A percentile compares a stretch with the other conserved stretches of the same genome.
Evolutionary conservation across 176 grass and related monocot species (phyloP).

Genomic region (Eragrostis curvula): DNA sequence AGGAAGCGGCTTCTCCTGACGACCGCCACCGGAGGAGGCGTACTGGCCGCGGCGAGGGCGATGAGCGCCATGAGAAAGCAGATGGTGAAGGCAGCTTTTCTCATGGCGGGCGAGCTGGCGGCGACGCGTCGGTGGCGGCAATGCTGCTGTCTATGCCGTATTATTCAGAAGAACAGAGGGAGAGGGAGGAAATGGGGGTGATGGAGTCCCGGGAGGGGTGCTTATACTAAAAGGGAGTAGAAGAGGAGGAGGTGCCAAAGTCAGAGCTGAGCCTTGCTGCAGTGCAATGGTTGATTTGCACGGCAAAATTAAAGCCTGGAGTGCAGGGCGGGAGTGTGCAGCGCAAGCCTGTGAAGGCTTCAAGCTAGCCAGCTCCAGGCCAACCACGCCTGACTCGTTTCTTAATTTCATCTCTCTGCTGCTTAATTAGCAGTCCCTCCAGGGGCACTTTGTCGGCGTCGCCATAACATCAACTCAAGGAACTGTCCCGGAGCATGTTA

Average conservation of each 20-base stretch:
- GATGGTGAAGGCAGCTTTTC: slow-evolving; percentile 40
- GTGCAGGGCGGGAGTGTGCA: slow-evolving; percentile 57
- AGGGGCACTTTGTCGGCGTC: slow-evolving; percentile 42
- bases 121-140: neutral
- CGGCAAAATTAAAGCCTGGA: slow-evolving; percentile 69
- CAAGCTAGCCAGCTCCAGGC: slow-evolving; percentile 32
- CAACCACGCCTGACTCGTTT: neutral
- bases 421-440: neutral
- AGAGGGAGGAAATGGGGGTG: slow-evolving; percentile 28
- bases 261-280: no score
- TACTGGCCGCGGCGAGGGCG: no score
- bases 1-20: slow-evolving; percentile 61
- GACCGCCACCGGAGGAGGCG: no score
- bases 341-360: slow-evolving; percentile 33
- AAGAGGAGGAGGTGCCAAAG: neutral
- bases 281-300: slow-evolving; percentile 61
- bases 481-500: slow-evolving; percentile 17
- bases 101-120: slow-evolving; percentile 27
- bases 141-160: neutral
- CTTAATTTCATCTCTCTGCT: neutral
- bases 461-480: slow-evolving; percentile 14
- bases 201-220: neutral
- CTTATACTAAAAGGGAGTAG: slow-evolving; percentile 35
- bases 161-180: neutral
- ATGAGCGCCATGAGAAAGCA: slow-evolving; percentile 67